phyloP scores from a whole-genome alignment of 1,139 yeast species.

The Blastobotrys elegans region DNA sequence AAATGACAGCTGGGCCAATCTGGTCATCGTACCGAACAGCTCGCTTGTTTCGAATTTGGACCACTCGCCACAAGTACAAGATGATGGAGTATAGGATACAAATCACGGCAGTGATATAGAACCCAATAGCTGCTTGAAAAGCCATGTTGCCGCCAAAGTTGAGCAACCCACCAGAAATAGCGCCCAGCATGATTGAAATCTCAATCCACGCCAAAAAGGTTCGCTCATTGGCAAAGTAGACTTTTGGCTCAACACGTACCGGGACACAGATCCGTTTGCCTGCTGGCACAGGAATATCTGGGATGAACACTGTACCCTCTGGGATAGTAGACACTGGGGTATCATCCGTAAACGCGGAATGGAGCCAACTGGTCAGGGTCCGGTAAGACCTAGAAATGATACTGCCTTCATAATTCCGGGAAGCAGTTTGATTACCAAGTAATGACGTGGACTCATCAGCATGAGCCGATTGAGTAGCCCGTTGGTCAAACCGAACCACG shows the following conservation, averaged over 20 bases:
- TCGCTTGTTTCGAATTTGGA: constrained; percentile 74
- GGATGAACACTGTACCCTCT: constrained; percentile 72
- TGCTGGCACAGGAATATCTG: constrained; percentile 48
- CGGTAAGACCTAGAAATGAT: constrained; percentile 1
- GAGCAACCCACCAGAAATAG: constrained; percentile 87
- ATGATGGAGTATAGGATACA: constrained; percentile 71
- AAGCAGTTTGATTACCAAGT: constrained; percentile 15
- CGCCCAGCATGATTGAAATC: constrained; percentile 90
- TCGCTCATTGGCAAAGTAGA: constrained; percentile 97
- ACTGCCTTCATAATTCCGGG: constrained; percentile 9
- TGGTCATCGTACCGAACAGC: constrained; percentile 84
- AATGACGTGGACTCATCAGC: constrained; percentile 30
- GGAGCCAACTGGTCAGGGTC: constrained; percentile 22
- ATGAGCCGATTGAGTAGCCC: constrained; percentile 10
- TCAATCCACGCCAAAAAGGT: constrained; percentile 96
- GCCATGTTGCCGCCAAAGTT: constrained; percentile 84
- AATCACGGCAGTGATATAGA: constrained; percentile 71
- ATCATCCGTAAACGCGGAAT: constrained; percentile 26
- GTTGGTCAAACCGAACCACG: constrained; percentile 15
- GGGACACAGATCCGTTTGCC: constrained; percentile 94
- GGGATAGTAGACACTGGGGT: constrained; percentile 72
- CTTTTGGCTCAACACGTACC: constrained; percentile 97
- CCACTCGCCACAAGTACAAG: constrained; percentile 76
- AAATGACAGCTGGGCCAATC: constrained; percentile 80
- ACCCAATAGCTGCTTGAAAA: constrained; percentile 82